phyloP scores from a whole-genome alignment of 495 filamentous ascomycete genomes.

The Talaromyces liani region DNA sequence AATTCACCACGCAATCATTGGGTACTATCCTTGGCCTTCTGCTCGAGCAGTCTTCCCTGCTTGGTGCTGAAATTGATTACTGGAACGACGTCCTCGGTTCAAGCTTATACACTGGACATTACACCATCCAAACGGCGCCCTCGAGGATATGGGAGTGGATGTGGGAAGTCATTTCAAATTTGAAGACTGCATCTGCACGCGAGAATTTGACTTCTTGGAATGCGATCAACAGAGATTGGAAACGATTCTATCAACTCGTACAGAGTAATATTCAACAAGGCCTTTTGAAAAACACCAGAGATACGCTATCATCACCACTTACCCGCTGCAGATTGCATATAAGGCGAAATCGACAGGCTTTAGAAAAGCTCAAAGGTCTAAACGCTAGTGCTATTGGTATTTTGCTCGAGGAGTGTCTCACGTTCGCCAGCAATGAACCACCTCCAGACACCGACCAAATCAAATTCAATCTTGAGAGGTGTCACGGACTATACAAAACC shows the following conservation, averaged over 20 bases:
- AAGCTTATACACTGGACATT: slow-evolving; percentile 61
- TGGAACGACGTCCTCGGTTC: slow-evolving; percentile 82
- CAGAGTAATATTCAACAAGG: slow-evolving; percentile 58
- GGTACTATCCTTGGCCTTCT: slow-evolving; percentile 66
- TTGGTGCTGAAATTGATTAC: slow-evolving; percentile 82
- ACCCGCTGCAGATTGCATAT: slow-evolving; percentile 63
- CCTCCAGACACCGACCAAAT: not conserved
- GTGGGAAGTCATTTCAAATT: slow-evolving; percentile 8
- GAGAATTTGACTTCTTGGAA: not conserved
- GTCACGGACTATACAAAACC: slow-evolving; percentile 58
- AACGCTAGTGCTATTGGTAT: slow-evolving; percentile 83
- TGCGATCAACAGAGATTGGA: slow-evolving; percentile 50
- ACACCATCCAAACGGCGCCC: slow-evolving; percentile 77
- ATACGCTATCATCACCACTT: slow-evolving; percentile 60
- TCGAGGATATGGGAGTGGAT: slow-evolving; percentile 52
- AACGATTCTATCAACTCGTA: slow-evolving; percentile 74
- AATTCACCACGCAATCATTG: slow-evolving; percentile 78
- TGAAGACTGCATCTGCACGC: not conserved
- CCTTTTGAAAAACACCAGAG: slow-evolving; percentile 49
- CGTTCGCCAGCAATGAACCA: not conserved
- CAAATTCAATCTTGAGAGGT: slow-evolving; percentile 46
- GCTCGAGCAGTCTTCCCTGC: slow-evolving; percentile 68
- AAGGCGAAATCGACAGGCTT: slow-evolving; percentile 54
- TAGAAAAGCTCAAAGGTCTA: slow-evolving; percentile 62
- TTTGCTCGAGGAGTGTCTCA: slow-evolving; percentile 41